Conservation (phyloP, 148 eudicot genomes). For the Rhododendron simsii region DNA sequence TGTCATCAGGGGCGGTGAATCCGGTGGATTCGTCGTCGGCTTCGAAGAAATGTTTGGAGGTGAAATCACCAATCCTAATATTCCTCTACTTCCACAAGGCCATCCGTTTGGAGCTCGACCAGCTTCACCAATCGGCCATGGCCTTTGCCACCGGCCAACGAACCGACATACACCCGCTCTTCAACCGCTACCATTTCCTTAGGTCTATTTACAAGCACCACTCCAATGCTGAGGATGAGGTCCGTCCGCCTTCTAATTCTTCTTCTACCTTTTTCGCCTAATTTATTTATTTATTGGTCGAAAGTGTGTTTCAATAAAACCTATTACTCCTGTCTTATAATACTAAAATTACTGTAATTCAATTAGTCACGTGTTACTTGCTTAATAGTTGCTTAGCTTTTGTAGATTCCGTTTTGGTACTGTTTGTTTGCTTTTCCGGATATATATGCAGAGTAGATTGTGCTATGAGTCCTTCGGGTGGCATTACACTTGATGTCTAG, state of each 20-base stretch:
- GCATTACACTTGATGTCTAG: neutral
- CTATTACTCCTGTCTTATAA: neutral
- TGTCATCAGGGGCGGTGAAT: slow-evolving; percentile 45
- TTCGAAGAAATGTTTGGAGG: neutral
- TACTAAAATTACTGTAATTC: neutral
- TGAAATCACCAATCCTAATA: slow-evolving; percentile 76
- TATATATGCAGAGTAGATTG: neutral
- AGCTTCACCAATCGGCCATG: slow-evolving; percentile 64
- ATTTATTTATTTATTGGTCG: neutral
- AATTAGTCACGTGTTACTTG: neutral
- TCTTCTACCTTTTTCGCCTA: neutral
- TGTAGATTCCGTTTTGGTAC: neutral
- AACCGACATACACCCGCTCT: slow-evolving; percentile 60
- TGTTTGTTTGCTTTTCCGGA: neutral
- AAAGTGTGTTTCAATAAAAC: neutral
- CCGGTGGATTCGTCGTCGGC: slow-evolving; percentile 39
- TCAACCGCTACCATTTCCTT: slow-evolving; percentile 60
- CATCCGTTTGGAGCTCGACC: slow-evolving; percentile 75
- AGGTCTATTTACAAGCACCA: slow-evolving; percentile 83
- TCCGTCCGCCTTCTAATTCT: slow-evolving; percentile 4
- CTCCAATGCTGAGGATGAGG: slow-evolving; percentile 97
- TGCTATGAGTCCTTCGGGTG: neutral
- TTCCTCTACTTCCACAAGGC: slow-evolving; percentile 89
- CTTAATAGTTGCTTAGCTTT: neutral
- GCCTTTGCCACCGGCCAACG: slow-evolving; percentile 55